Evolutionary conservation across 345 rosid species (phyloP).

Genomic region (Lumnitzera racemosa): DNA sequence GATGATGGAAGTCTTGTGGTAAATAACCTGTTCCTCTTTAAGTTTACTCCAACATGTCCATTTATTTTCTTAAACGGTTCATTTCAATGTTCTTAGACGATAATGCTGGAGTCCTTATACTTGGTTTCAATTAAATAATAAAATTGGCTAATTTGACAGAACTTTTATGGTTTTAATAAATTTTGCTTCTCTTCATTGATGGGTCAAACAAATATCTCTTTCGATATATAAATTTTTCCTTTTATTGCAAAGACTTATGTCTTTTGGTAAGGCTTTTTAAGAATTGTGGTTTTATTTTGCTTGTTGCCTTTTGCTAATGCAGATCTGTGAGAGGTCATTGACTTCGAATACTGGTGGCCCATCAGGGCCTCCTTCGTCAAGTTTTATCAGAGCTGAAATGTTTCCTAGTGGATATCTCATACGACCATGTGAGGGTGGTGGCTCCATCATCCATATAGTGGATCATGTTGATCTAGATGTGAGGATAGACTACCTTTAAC

Average conservation of each 20-base stretch:
- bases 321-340: slow-evolving; percentile 94
- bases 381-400: slow-evolving; percentile 84
- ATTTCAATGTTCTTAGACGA: no score
- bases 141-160: no score
- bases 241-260: no score
- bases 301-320: slow-evolving; percentile 13
- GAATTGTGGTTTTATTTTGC: slow-evolving; percentile 1
- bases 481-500: slow-evolving; percentile 16
- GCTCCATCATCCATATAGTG: slow-evolving; percentile 88
- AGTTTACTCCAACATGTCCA: background rate
- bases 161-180: no score
- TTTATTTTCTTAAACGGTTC: background rate
- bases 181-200: no score
- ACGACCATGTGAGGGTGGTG: slow-evolving; percentile 95
- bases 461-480: slow-evolving; percentile 97
- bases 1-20: slow-evolving; percentile 97
- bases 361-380: slow-evolving; percentile 61
- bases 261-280: background rate
- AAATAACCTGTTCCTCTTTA: background rate
- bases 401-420: slow-evolving; percentile 87
- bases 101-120: no score
- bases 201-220: no score
- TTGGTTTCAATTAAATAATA: no score
- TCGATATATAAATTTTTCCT: no score
- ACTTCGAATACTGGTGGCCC: slow-evolving; percentile 80